Base-by-base conservation (phyloP, 2,329 filamentous ascomycete genomes). In the Clarireedia homoeocarpa region DNA sequence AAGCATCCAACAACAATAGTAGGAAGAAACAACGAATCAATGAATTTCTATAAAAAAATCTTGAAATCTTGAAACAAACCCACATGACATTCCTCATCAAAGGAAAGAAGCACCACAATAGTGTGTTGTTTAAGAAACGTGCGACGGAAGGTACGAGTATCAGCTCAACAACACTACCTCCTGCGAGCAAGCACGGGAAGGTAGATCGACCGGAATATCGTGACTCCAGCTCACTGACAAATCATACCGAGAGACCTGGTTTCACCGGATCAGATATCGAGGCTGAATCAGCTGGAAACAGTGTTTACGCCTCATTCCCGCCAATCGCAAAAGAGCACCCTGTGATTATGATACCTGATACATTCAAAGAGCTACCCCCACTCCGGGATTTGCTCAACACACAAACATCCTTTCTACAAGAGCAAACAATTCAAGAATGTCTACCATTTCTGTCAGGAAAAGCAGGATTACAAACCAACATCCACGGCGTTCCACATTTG, bases 401-500 rank as follows among this genome's bases (percentile, higher is more conserved):
- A 4, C 74, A 81, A 58, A 88, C 88, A 24, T 90, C 87, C 1
- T 68, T 71, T 50, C 69, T 81, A 27, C 89, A 95, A 71, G 79
- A 86, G 57, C 75, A 82, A 55, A 92, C 88, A 0, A 74, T 89
- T 54, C 72, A 82, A 39, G 78, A 81, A 65, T 88, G 88, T 65
- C 72, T 91, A 30, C 85, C 86, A 0, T 86, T 84, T 61, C 75
- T 95, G 15, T 73, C 75, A 36, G 75, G 75, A 57, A 73, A 76
- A 24, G 70, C 72, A 20, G 70, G 72, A 26, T 68, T 77, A 52
- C 63, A 72, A 17, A 79, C 81, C 72, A 96, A 95, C 72, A 73
- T 73, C 51, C 76, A 85, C 69, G 91, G 90, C 14, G 74, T 96
- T 38, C 88, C 90, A 14, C 78, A 77, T 56, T 80, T 99, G n/a